Evolutionary conservation across 306 rosid species (phyloP).

Genomic region (Sindora glabra): DNA sequence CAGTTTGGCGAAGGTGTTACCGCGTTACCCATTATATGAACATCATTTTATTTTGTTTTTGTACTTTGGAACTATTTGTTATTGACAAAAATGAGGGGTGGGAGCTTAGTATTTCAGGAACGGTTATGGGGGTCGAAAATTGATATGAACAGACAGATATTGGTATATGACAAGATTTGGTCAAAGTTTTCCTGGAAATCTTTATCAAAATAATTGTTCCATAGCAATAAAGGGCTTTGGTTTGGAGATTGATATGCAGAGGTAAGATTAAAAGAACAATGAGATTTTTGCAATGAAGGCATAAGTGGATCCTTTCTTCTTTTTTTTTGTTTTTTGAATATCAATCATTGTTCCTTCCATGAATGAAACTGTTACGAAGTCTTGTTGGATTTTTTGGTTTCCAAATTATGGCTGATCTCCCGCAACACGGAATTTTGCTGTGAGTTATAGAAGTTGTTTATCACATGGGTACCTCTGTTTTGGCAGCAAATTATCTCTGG

Average conservation of each 20-base stretch:
- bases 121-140: no score
- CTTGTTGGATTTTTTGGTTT: not conserved
- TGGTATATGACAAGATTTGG: no score
- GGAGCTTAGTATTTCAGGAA: not conserved
- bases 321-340: not conserved
- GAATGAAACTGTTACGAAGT: not conserved
- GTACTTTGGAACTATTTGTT: not conserved
- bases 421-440: not conserved
- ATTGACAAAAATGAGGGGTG: no score
- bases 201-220: not conserved
- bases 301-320: no score
- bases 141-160: no score
- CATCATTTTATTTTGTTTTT: no score
- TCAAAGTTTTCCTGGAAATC: not conserved
- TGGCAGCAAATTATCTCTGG: not conserved
- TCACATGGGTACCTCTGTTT: not conserved
- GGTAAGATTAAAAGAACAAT: not conserved
- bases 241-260: not conserved
- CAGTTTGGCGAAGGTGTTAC: not conserved
- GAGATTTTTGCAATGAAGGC: not conserved
- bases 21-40: no score
- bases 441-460: not conserved
- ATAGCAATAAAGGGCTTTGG: not conserved
- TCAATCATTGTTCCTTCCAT: not conserved
- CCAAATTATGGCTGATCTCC: constrained; percentile 1